phyloP scores from a whole-genome alignment of 2,329 filamentous ascomycete species.

The Ophiostoma populinum region DNA sequence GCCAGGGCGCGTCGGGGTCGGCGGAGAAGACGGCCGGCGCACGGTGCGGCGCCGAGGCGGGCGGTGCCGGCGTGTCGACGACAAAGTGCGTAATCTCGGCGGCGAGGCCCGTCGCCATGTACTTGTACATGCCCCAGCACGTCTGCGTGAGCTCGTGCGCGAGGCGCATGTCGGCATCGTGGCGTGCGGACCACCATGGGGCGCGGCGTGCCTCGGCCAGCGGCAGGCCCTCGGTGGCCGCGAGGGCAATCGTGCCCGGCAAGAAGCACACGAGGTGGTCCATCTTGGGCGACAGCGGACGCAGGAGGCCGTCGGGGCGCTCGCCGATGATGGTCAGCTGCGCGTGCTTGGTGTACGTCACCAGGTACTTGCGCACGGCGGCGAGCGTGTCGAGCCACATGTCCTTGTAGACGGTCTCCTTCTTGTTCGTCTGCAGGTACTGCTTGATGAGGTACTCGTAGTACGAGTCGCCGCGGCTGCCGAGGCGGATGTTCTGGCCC shows the following conservation, averaged over 20 bases:
- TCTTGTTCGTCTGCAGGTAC: conserved; percentile 78
- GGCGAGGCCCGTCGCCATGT: conserved; percentile 77
- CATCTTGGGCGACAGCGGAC: conserved; percentile 70
- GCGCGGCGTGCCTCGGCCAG: conserved; percentile 59
- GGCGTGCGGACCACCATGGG: conserved; percentile 54
- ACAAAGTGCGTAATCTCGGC: conserved; percentile 91
- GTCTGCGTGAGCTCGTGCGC: conserved; percentile 88
- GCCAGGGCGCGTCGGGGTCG: conserved; percentile 42
- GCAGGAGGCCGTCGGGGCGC: conserved; percentile 54
- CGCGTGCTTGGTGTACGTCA: conserved; percentile 70
- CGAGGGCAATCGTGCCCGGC: conserved; percentile 86
- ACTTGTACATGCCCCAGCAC: conserved; percentile 95
- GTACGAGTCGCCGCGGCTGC: conserved; percentile 90
- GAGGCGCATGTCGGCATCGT: conserved; percentile 75
- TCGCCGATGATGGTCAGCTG: conserved; percentile 84
- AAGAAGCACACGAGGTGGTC: conserved; percentile 97
- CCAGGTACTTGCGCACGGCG: conserved; percentile 78
- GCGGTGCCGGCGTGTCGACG: conserved; percentile 42
- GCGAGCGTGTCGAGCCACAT: conserved; percentile 82
- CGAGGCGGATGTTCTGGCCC: conserved; percentile 74
- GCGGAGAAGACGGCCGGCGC: conserved; percentile 28
- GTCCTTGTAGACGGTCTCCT: conserved; percentile 72
- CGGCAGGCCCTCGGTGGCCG: conserved; percentile 60
- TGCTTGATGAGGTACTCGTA: conserved; percentile 99
- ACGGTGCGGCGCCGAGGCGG: conserved; percentile 36